Conservation (phyloP, 208 protist species). For the Porcisia hertigi region DNA sequence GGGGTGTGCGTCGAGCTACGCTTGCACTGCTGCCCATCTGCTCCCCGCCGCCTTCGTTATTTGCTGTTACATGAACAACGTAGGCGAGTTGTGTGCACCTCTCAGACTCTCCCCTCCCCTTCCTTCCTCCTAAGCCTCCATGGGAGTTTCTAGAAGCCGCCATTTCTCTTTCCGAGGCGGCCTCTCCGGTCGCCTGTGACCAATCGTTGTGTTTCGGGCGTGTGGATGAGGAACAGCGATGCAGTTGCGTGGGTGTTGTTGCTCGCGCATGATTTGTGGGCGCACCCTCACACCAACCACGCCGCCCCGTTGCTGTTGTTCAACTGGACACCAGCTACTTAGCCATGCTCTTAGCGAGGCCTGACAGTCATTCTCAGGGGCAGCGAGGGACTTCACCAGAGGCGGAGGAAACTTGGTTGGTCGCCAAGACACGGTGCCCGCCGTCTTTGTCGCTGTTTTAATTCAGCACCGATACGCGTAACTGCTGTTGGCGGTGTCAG, state of each 20-base stretch:
- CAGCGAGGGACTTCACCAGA: background rate
- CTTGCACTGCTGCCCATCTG: background rate
- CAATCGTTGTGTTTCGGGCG: conserved; percentile 35
- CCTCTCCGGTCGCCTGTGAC: conserved; percentile 30
- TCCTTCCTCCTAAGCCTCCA: too few species aligned
- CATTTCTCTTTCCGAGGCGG: conserved; percentile 10
- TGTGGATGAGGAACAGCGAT: conserved; percentile 20
- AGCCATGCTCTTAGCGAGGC: conserved; percentile 37
- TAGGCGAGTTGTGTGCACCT: background rate
- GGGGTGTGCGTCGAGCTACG: background rate
- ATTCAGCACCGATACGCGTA: background rate
- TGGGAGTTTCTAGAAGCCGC: conserved; percentile 12
- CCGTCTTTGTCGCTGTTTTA: background rate
- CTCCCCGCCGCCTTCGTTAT: background rate
- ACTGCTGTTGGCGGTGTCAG: conserved; percentile 60
- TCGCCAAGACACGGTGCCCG: conserved; percentile 12
- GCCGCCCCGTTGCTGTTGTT: conserved; percentile 11
- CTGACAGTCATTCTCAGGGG: conserved; percentile 55
- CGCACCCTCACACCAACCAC: conserved; percentile 4
- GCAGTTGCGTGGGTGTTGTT: conserved; percentile 11
- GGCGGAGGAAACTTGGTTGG: background rate
- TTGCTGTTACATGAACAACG: background rate
- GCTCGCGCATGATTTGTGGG: conserved; percentile 29
- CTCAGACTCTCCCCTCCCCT: background rate
- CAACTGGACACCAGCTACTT: conserved; percentile 26